Base-by-base conservation (phyloP, 768 basidiomycete species). In the Boletus patriciae region DNA sequence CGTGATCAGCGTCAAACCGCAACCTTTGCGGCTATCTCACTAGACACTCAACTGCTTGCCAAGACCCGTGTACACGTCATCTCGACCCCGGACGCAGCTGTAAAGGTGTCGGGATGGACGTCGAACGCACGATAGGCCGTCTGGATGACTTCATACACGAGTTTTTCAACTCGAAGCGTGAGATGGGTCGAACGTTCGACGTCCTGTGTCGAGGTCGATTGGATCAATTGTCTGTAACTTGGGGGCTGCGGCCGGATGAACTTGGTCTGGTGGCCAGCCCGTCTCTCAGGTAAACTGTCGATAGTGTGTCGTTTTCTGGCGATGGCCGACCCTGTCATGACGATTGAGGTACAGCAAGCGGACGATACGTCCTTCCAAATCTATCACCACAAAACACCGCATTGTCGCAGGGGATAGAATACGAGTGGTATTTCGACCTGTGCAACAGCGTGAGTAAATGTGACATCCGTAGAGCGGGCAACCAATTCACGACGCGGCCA, bases 351-450 rank as follows among this genome's bases (percentile, higher is more conserved):
- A n/a, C n/a, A n/a, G n/a, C n/a, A n/a, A n/a, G n/a, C n/a, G n/a
- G n/a, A n/a, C n/a, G n/a, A n/a, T n/a, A n/a, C n/a, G n/a, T n/a
- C n/a, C n/a, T n/a, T n/a, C n/a, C n/a, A n/a, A n/a, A n/a, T n/a
- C n/a, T n/a, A n/a, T n/a, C n/a, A n/a, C n/a, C n/a, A n/a, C n/a
- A n/a, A n/a, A n/a, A n/a, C n/a, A n/a, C n/a, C n/a, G n/a, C n/a
- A n/a, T n/a, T n/a, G n/a, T n/a, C n/a, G n/a, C n/a, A n/a, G n/a
- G n/a, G n/a, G n/a, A n/a, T n/a, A n/a, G n/a, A n/a, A n/a, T n/a
- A n/a, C n/a, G n/a, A n/a, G 82, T 73, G 4, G 88, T 11, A 85
- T 76, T 4, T 87, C 82, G 6, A 94, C 87, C 90, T 94, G 59
- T 13, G n/a, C 43, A 2, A 21, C 11, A 23, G 21, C 11, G 29